Base-by-base conservation (phyloP, 306 rosid genomes). In the Pyrus bretschneideri region DNA sequence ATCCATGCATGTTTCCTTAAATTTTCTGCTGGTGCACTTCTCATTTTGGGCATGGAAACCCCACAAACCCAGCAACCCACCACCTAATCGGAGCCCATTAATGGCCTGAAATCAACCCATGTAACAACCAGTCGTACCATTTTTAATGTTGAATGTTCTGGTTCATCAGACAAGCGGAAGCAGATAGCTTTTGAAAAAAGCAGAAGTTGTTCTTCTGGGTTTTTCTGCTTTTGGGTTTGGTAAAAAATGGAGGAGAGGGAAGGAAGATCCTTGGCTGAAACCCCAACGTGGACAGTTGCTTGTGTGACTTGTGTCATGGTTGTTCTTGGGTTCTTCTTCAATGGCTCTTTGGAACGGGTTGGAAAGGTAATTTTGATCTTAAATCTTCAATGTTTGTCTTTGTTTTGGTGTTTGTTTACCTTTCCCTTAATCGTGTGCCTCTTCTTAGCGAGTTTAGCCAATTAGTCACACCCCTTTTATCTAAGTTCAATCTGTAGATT, bases 261-360 rank as follows among this genome's bases (percentile, higher is more conserved):
- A 52, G 96, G 89, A 70, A 82, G 95, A 82, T 90, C 97, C 73
- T 87, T 92, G 87, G 72, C 78, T 21, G 90, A 87, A 69, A 90
- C 95, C 82, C 97, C 98, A 25, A 84, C 95, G 42, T 95, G 96
- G 93, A 90, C 97, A 23, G 91, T 95, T 33, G 93, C 98, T 64
- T 85, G 91, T 68, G 98, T 95, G 2, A 80, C 90, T 79, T 75
- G 88, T 80, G 75, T 84, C 35, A 75, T 95, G 85, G 92, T 95
- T 71, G 35, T 83, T 73, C 46, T 86, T 77, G 90, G 96, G 63
- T 89, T 95, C 81, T 79, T 88, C 69, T 82, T 80, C 51, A 82
- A 95, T 6, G 68, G 72, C 84, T 83, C 87, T 6, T 57, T 95
- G 79, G 82, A 84, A 69, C 87, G 78, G 54, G 67, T 80, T 57